phyloP scores from a whole-genome alignment of 2,329 filamentous ascomycete genomes.

The Alternaria tenuissima region DNA sequence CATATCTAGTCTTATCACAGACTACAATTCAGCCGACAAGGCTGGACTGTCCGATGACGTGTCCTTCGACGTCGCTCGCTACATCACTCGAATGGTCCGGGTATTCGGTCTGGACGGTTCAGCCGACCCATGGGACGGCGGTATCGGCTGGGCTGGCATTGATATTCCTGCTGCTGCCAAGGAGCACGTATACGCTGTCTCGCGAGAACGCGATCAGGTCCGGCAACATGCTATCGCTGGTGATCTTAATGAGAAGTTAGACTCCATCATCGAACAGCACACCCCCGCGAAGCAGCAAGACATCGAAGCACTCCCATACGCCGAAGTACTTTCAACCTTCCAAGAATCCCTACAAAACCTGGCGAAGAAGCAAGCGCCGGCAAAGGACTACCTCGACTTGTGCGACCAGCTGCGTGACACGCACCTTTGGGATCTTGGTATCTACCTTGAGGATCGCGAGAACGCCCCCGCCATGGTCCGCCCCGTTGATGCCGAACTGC shows the following conservation, averaged over 20 bases:
- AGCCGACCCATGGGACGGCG: slow-evolving; percentile 54
- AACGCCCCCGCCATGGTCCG: slow-evolving; percentile 77
- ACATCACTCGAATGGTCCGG: slow-evolving; percentile 83
- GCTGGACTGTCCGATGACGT: slow-evolving; percentile 55
- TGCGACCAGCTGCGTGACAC: slow-evolving; percentile 78
- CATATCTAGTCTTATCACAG: slow-evolving; percentile 79
- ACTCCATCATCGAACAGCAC: slow-evolving; percentile 52
- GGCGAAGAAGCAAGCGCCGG: slow-evolving; percentile 58
- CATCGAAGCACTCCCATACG: slow-evolving; percentile 54
- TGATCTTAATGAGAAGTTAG: slow-evolving; percentile 35
- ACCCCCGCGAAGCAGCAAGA: slow-evolving; percentile 40
- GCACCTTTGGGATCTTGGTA: slow-evolving; percentile 80
- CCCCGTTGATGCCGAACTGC: slow-evolving; percentile 67
- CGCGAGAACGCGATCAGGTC: slow-evolving; percentile 65
- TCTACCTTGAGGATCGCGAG: slow-evolving; percentile 87
- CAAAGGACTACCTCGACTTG: slow-evolving; percentile 76
- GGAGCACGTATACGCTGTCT: slow-evolving; percentile 67
- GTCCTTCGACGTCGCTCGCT: slow-evolving; percentile 69
- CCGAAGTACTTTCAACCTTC: slow-evolving; percentile 58
- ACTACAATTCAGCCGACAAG: slow-evolving; percentile 69
- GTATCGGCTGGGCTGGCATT: slow-evolving; percentile 71
- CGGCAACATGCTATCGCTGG: slow-evolving; percentile 64
- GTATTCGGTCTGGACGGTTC: slow-evolving; percentile 81
- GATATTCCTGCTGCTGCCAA: slow-evolving; percentile 68
- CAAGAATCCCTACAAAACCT: slow-evolving; percentile 70